Base-by-base conservation (phyloP, 2,329 filamentous ascomycete species). In the Sodiomyces alkalinus region DNA sequence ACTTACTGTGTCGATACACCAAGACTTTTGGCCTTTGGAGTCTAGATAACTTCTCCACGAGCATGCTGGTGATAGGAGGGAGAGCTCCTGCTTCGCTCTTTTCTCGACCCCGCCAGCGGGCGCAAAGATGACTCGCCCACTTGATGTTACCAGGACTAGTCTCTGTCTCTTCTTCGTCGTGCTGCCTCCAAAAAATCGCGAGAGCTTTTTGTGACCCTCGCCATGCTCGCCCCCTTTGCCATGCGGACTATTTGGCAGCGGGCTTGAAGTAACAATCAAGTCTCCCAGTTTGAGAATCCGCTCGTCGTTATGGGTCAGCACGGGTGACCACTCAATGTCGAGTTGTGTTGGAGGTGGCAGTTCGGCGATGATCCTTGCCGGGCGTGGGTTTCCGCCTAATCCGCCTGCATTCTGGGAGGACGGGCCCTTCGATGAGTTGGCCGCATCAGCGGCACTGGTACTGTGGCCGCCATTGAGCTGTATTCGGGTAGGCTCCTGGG, bases 241-340 rank as follows among this genome's bases (percentile, higher is more conserved):
- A 30, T 74, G 74, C 0, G 80, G 72, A 36, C 74, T 80, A 44
- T 81, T 79, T 7, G 80, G 68, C 29, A 85, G 66, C 7, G 86
- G 79, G 3, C 81, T 72, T 5, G 82, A 79, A 21, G 81, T 64
- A 6, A 98, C 86, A 51, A 85, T 70, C 37, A 94, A 58, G 44
- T 98, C 93, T 3, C 90, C 90, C 14, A 98, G 62, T 51, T 92
- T 94, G 37, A 98, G 53, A 40, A 98, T 98, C 19, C 90, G 73
- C 53, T 98, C 90, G 45, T 96, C 94, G 34, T 74, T 77, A 44
- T 77, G 75, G 7, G 81, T 94, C 31, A 98, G 60, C 4, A 98
- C 86, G 1, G 90, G 90, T 1, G 87, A 94, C 90, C 90, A 98
- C 53, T 98, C 90, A 32, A 98, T 92, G 46, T 98, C 90, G 16